Evolutionary conservation across 306 rosid genomes (phyloP), one percentile per base, ranked within the genome.

Genomic region (Cucurbita pepo): DNA sequence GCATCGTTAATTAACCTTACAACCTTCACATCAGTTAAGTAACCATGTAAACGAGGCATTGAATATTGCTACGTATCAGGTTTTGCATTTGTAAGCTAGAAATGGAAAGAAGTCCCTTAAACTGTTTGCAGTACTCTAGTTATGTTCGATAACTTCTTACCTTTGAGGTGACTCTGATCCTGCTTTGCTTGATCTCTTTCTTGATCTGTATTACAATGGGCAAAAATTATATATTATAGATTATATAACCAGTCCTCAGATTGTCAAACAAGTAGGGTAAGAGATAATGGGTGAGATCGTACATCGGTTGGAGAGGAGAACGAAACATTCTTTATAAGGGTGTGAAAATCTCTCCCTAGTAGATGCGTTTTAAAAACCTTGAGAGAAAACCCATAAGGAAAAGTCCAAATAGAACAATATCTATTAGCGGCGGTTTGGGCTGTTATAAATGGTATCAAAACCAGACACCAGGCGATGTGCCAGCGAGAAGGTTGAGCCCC

Each of bases 121-220:
- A 67, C 72, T 53, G 43, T 22, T 69, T 13, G 73, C 44, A 48
- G 15, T 4, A 13, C 18, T 14, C 56, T 25, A 12, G 22, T 25
- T 69, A 67, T 66, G 30, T 30, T 59, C 53, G 56, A 73, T 47
- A 56, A 70, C 53, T 44, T 58, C 84, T 85, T 74, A 95, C 99
- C 86, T 95, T 95, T 36, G 95, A 91, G 70, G 97, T 95, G 80
- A 88, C 91, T 83, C 84, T 84, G 58, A 89, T 73, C 89, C 99
- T 85, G 88, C 99, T 95, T 69, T 84, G 81, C 90, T 91, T 95
- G 79, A 95, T 95, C 79, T 91, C 97, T 79, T 80, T 89, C 85
- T 95, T 95, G 78, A 88, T 79, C 99, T 95, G 83, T 80, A 85
- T 44, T 16, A 77, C 44, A 81, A 80, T 40, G 13, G 61, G 22